Conservation (phyloP, 1,284 basidiomycete genomes). For the Rhodotorula sp. region DNA sequence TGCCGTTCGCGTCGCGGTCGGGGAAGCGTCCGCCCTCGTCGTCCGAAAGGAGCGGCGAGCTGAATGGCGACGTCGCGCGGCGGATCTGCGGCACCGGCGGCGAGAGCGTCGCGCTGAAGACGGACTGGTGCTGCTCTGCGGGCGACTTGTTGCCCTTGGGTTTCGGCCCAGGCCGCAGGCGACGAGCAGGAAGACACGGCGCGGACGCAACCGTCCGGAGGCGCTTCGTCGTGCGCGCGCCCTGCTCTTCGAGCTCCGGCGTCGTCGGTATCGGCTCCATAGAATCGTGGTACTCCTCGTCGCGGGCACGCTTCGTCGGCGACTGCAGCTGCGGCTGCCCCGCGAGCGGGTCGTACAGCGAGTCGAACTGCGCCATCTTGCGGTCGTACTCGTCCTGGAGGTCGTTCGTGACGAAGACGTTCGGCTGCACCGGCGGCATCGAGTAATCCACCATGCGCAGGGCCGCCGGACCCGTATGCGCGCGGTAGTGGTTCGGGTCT, state of each 20-base stretch:
- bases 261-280: constrained; percentile 10
- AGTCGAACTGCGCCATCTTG: constrained; percentile 35
- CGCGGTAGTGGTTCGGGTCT: constrained; percentile 9
- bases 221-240: constrained; percentile 25
- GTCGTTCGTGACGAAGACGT: constrained; percentile 18
- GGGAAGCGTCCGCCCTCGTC: constrained; percentile 24
- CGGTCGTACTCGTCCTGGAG: constrained; percentile 31
- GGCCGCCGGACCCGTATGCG: constrained; percentile 14
- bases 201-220: constrained; percentile 41
- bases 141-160: constrained; percentile 39
- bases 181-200: constrained; percentile 27
- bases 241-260: neutral
- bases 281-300: constrained; percentile 21
- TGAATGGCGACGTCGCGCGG: constrained; percentile 31
- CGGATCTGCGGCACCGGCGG: constrained; percentile 32
- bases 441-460: constrained; percentile 9
- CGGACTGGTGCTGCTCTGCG: constrained; percentile 30
- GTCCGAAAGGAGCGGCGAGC: constrained; percentile 20
- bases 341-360: constrained; percentile 31
- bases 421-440: neutral
- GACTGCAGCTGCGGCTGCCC: neutral
- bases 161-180: constrained; percentile 39
- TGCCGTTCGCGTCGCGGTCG: constrained; percentile 14
- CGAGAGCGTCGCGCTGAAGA: constrained; percentile 36
- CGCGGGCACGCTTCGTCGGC: constrained; percentile 28